Evolutionary conservation across 768 basidiomycete genomes (phyloP).

Genomic region (Pleurotus pulmonarius): DNA sequence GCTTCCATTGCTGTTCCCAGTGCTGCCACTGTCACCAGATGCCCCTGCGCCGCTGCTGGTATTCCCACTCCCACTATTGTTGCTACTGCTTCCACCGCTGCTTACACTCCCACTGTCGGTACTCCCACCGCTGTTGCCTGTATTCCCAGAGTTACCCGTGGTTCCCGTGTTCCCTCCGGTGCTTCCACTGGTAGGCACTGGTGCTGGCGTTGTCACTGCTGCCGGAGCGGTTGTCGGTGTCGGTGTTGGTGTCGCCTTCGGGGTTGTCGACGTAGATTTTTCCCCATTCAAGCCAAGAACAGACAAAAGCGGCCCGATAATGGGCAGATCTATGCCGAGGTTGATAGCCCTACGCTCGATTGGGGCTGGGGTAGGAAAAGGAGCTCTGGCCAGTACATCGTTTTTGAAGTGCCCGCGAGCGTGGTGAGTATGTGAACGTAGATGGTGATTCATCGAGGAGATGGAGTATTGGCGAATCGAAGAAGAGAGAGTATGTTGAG

Average conservation of each 20-base stretch:
- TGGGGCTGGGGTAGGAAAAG: neutral
- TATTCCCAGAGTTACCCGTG: too few relatives aligned
- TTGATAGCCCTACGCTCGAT: neutral
- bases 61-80: neutral
- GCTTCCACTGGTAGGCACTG: neutral
- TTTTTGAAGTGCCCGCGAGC: neutral
- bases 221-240: neutral
- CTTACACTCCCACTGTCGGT: neutral
- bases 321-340: neutral
- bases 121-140: too few relatives aligned
- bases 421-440: neutral
- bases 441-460: neutral
- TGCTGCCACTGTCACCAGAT: neutral
- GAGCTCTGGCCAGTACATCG: neutral
- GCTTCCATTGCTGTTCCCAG: neutral
- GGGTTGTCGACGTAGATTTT: neutral
- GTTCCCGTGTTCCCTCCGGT: too few relatives aligned
- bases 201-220: neutral
- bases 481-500: neutral
- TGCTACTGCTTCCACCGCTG: neutral
- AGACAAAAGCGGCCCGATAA: neutral
- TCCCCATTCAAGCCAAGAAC: neutral
- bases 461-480: neutral
- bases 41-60: neutral
- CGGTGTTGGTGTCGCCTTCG: neutral